These are phyloP conservation scores for Salix brachista DNA, from an alignment of 345 rosid species.

Conservation along the genomic window DNA sequence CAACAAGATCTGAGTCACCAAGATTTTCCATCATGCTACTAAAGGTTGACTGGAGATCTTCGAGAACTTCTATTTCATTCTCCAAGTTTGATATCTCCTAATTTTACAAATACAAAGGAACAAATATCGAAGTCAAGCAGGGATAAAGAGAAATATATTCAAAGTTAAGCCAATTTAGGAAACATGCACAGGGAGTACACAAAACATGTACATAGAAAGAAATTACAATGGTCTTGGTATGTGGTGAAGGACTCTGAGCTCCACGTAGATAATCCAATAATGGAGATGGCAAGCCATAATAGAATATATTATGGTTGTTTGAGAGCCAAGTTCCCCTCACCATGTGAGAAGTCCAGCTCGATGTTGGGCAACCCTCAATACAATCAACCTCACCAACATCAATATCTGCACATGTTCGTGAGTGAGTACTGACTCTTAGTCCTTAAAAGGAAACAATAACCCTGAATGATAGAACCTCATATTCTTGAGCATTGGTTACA, in stretches of 20 bases:
- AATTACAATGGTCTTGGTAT: slow-evolving; percentile 30
- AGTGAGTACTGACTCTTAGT: not conserved
- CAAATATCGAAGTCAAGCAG: not conserved
- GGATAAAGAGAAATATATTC: not conserved
- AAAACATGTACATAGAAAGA: slow-evolving; percentile 18
- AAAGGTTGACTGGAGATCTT: slow-evolving; percentile 53
- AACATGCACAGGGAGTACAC: not conserved
- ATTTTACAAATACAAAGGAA: not conserved
- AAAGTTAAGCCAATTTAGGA: not conserved
- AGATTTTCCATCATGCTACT: slow-evolving; percentile 62
- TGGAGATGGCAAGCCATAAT: slow-evolving; percentile 79
- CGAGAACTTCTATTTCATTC: slow-evolving; percentile 58
- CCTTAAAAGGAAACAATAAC: not conserved
- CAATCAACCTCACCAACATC: slow-evolving; percentile 43
- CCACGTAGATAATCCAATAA: slow-evolving; percentile 56
- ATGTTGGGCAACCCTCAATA: slow-evolving; percentile 28
- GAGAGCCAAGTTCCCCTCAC: slow-evolving; percentile 93
- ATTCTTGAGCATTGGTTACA: too few species aligned
- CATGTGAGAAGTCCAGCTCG: slow-evolving; percentile 69
- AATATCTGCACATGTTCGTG: slow-evolving; percentile 51
- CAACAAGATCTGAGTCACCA: slow-evolving; percentile 39
- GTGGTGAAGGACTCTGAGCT: slow-evolving; percentile 30
- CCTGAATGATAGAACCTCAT: not conserved
- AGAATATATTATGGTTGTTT: slow-evolving; percentile 54
- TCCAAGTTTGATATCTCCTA: slow-evolving; percentile 52